phyloP scores from a whole-genome alignment of 2,329 filamentous ascomycete species.

The Shiraia bambusicola region DNA sequence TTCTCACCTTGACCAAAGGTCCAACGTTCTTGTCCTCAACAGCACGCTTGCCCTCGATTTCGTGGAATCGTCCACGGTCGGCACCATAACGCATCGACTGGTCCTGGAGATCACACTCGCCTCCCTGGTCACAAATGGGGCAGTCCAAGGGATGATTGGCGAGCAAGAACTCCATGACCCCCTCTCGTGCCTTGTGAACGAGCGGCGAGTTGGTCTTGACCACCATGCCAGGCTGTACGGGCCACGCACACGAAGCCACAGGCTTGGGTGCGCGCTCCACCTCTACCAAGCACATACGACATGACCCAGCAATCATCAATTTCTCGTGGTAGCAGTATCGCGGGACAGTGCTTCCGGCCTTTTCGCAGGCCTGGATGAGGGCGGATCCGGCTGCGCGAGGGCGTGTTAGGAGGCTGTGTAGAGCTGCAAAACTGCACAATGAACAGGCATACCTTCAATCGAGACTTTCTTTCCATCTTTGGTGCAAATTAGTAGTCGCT shows the following conservation, averaged over 20 bases:
- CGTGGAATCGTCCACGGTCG: constrained; percentile 95
- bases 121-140: constrained; percentile 97
- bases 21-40: constrained; percentile 99
- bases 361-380: constrained; percentile 98
- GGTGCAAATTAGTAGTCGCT: constrained; percentile 39
- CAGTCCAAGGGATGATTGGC: constrained; percentile 96
- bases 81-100: constrained; percentile 99
- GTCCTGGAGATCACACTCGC: constrained; percentile 98
- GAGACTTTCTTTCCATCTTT: constrained; percentile 97
- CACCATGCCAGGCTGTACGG: constrained; percentile 97
- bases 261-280: constrained; percentile 96
- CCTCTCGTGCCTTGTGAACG: constrained; percentile 95
- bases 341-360: constrained; percentile 86
- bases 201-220: constrained; percentile 97
- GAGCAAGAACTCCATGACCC: constrained; percentile 97
- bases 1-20: constrained; percentile 75
- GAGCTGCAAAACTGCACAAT: constrained; percentile 10
- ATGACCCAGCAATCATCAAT: constrained; percentile 98
- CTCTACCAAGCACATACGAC: constrained; percentile 99
- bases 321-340: constrained; percentile 99
- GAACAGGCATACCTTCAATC: constrained; percentile 73
- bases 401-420: constrained; percentile 28
- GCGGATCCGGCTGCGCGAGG: constrained; percentile 77
- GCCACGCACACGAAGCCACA: constrained; percentile 97
- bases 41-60: constrained; percentile 91